Evolutionary conservation across 2,329 filamentous ascomycete genomes (phyloP).

Genomic region (Cryphonectria parasitica): DNA sequence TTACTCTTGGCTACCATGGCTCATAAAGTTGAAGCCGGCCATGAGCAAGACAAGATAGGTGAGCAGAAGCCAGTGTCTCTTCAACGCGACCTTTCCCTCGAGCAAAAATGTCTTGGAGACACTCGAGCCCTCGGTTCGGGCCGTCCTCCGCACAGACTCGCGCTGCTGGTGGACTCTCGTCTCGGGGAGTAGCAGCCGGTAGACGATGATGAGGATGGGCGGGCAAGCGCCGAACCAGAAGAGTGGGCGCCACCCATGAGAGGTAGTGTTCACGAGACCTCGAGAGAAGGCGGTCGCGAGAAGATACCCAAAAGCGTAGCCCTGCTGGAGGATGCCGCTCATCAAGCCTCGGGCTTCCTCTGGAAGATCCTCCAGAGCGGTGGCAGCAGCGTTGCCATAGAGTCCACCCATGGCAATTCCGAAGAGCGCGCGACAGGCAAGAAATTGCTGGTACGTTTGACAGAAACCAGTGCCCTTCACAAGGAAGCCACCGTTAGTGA

Average conservation of each 20-base stretch:
- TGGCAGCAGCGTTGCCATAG: conserved; percentile 78
- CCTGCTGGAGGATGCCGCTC: conserved; percentile 77
- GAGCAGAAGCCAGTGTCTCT: conserved; percentile 78
- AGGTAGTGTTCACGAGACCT: conserved; percentile 74
- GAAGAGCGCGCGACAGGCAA: conserved; percentile 75
- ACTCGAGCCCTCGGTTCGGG: conserved; percentile 40
- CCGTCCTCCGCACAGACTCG: conserved; percentile 57
- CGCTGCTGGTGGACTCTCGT: conserved; percentile 74
- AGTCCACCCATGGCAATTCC: conserved; percentile 83
- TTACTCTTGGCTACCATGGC: conserved; percentile 68
- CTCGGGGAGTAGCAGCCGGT: conserved; percentile 78
- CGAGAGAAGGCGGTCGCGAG: conserved; percentile 61
- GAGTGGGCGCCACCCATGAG: conserved; percentile 80
- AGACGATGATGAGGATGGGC: conserved; percentile 78
- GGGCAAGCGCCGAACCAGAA: conserved; percentile 89
- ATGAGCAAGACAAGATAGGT: conserved; percentile 84
- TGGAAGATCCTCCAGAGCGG: conserved; percentile 76
- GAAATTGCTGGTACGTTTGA: conserved; percentile 69
- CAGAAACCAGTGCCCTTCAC: conserved; percentile 68
- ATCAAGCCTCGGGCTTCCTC: conserved; percentile 71
- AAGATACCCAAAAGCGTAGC: conserved; percentile 70
- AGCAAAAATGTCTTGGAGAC: conserved; percentile 70
- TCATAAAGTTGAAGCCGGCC: conserved; percentile 93
- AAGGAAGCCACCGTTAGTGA: conserved; percentile 12
- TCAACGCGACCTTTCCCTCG: conserved; percentile 79